Evolutionary conservation across 495 filamentous ascomycete genomes (phyloP), one percentile per base, ranked within the genome.

Genomic region (Hyphodiscus hymeniophilus): DNA sequence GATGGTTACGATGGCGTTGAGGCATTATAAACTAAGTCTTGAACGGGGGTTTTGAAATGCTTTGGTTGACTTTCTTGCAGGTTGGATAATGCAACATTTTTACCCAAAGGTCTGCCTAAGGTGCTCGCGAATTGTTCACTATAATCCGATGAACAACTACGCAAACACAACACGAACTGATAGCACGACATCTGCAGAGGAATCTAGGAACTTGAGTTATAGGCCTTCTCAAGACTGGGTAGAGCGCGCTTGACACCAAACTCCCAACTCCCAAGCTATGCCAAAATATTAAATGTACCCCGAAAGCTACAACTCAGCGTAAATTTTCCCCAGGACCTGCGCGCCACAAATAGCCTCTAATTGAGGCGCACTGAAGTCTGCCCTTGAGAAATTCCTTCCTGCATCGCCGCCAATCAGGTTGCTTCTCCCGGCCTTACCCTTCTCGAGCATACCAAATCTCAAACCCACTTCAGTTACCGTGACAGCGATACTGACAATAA

Each of bases 401-500:
- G 60, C 36, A 67, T 46, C 42, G 69, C 63, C 7, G 65, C 64
- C 4, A 66, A 54, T 30, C 61, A 72, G 47, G 16, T 26, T 33
- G 12, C 13, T 30, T 30, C 38, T 36, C 18, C 59, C 48, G 12
- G 57, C 61, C 53, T 64, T 72, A 32, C 62, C 64, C 56, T 61
- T 68, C 6, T 63, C 70, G 35, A 97, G 65, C 16, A 98, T 83
- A 17, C 75, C 85, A 61, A 97, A 96, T 11, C 94, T 74, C 34
- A 98, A 68, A 42, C 83, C 79, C 15, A 96, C 91, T 67, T 98
- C 92, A 3, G 81, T 82, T 36, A 83, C 85, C 0, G 92, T 99
- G 16, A 99, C 88, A 32, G 85, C 64, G 58, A 99, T 96, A 57
- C 82, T 89, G 46, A 97, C 69, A 34, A 94, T 55, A 57, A 99